These are phyloP conservation scores for Pyrenophora teres DNA, from an alignment of 2,329 filamentous ascomycete species.

Conservation along the genomic window DNA sequence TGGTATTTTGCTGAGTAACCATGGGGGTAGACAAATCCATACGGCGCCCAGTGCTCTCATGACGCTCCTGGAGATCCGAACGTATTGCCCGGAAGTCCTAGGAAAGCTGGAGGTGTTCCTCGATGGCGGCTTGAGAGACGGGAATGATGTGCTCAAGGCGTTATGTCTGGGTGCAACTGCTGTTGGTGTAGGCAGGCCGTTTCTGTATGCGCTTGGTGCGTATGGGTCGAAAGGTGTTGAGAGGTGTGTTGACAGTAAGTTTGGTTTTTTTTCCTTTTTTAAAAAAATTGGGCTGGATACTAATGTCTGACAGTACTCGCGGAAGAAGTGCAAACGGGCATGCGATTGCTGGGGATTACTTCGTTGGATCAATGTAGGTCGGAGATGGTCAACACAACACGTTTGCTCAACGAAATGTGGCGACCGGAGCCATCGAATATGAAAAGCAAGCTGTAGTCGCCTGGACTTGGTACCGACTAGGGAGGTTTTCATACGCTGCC, in stretches of 20 bases:
- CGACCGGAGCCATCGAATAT: constrained; percentile 29
- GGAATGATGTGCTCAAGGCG: constrained; percentile 48
- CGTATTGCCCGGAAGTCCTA: constrained; percentile 44
- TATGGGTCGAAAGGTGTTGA: constrained; percentile 46
- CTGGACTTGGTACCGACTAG: neutral
- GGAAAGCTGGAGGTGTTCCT: constrained; percentile 46
- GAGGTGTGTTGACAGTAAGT: constrained; percentile 45
- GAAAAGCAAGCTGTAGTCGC: constrained; percentile 32
- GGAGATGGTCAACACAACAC: constrained; percentile 60
- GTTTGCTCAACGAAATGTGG: constrained; percentile 45
- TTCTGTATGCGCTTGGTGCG: constrained; percentile 46
- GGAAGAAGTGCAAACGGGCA: constrained; percentile 68
- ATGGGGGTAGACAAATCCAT: constrained; percentile 60
- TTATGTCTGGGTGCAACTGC: constrained; percentile 48
- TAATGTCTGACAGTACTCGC: constrained; percentile 43
- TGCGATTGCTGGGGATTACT: constrained; percentile 68
- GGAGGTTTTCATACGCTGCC: no score
- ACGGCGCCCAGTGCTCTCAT: constrained; percentile 45
- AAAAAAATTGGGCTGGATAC: neutral
- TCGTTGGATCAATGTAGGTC: constrained; percentile 65
- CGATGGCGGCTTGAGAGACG: constrained; percentile 46
- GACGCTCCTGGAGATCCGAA: constrained; percentile 46
- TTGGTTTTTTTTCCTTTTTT: neutral
- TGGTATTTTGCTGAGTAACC: constrained; percentile 58
- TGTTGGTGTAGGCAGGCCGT: constrained; percentile 46